phyloP scores from a whole-genome alignment of 2,329 filamentous ascomycete genomes.

The Fusarium equiseti region DNA sequence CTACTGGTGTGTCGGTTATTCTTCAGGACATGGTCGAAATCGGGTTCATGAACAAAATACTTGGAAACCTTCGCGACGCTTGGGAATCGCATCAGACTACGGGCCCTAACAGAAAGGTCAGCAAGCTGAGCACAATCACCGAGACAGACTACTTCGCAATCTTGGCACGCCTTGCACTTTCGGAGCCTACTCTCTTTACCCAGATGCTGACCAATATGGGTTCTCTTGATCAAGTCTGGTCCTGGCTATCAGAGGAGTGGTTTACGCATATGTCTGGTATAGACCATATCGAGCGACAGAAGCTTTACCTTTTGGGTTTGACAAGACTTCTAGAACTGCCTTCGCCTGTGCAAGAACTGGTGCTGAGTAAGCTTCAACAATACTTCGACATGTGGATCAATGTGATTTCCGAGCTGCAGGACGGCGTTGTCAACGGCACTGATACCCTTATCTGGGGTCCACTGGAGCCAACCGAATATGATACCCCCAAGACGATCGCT shows the following conservation, averaged over 20 bases:
- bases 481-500: constrained; percentile 67
- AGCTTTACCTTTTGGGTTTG: constrained; percentile 78
- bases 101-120: constrained; percentile 79
- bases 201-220: constrained; percentile 65
- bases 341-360: constrained; percentile 67
- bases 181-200: constrained; percentile 76
- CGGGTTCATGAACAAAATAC: constrained; percentile 71
- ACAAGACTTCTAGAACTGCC: constrained; percentile 77
- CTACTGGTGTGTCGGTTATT: constrained; percentile 71
- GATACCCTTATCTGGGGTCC: constrained; percentile 65
- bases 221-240: constrained; percentile 65
- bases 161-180: constrained; percentile 80
- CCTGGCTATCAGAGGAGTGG: constrained; percentile 72
- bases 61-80: constrained; percentile 74
- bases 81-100: constrained; percentile 83
- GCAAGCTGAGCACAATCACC: constrained; percentile 78
- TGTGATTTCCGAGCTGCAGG: constrained; percentile 74
- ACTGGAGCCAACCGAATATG: constrained; percentile 62
- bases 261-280: constrained; percentile 77
- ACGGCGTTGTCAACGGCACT: constrained; percentile 64
- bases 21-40: constrained; percentile 73
- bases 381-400: constrained; percentile 82
- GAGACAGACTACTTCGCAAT: constrained; percentile 89
- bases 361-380: constrained; percentile 74
- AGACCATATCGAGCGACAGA: constrained; percentile 73